phyloP scores from a whole-genome alignment of 305 asterid genomes.

The Lippia alba region DNA sequence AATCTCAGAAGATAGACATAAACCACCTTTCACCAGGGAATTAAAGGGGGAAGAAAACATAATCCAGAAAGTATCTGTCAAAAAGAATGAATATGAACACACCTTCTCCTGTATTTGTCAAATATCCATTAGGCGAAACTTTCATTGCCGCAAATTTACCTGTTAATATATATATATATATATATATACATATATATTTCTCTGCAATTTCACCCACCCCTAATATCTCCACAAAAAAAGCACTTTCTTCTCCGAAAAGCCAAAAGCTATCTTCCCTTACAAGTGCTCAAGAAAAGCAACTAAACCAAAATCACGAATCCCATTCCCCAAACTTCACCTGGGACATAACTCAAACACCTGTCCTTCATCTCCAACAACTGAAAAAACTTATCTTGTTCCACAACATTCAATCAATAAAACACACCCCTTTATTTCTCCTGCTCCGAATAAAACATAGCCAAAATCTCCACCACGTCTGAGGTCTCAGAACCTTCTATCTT shows the following conservation, averaged over 20 bases:
- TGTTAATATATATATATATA: not conserved
- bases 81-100: slow-evolving; percentile 32
- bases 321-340: slow-evolving; percentile 30
- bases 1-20: slow-evolving; percentile 6
- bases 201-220: slow-evolving; percentile 31
- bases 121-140: slow-evolving; percentile 74
- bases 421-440: slow-evolving; percentile 8
- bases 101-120: slow-evolving; percentile 88
- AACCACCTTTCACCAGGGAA: slow-evolving; percentile 20
- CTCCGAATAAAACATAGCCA: slow-evolving; percentile 28
- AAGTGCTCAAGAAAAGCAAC: slow-evolving; percentile 25
- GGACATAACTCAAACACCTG: slow-evolving; percentile 11
- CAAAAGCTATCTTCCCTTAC: slow-evolving; percentile 19
- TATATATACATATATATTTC: not conserved
- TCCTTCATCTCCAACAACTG: slow-evolving; percentile 29
- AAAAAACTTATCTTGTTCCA: slow-evolving; percentile 16
- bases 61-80: not conserved
- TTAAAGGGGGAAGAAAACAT: not conserved
- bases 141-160: slow-evolving; percentile 60
- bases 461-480: slow-evolving; percentile 9
- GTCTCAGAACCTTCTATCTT: slow-evolving; percentile 22
- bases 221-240: slow-evolving; percentile 29
- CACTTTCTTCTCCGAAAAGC: slow-evolving; percentile 26
- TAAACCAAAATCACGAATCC: not conserved
- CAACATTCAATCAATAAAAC: slow-evolving; percentile 30